Evolutionary conservation across 805 yeast species (phyloP).

Genomic region (Saccharomycopsis sp.): DNA sequence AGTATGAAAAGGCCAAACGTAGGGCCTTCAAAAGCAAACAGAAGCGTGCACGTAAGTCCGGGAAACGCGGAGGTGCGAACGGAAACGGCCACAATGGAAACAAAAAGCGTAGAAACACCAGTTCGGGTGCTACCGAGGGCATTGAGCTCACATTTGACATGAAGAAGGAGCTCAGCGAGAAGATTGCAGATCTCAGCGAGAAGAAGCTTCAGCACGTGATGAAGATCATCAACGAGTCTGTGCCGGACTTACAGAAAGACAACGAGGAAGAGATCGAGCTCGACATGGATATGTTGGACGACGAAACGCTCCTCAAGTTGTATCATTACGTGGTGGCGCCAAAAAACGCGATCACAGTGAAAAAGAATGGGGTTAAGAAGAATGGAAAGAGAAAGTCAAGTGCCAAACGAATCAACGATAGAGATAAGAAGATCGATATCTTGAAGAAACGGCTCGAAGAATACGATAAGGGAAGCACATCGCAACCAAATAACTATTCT

Average conservation of each 20-base stretch:
- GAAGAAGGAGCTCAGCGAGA: slow-evolving; percentile 90
- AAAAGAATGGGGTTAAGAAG: slow-evolving; percentile 29
- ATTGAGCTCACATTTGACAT: slow-evolving; percentile 68
- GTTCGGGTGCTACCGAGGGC: slow-evolving; percentile 21
- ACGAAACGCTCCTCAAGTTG: slow-evolving; percentile 70
- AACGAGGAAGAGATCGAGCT: slow-evolving; percentile 91
- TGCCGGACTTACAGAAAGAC: slow-evolving; percentile 44
- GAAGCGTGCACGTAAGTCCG: slow-evolving; percentile 34
- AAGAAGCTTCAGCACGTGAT: slow-evolving; percentile 78
- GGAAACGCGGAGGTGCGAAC: slow-evolving; percentile 25
- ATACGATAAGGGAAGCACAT: slow-evolving; percentile 42
- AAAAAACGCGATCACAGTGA: slow-evolving; percentile 5
- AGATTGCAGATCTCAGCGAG: slow-evolving; percentile 70
- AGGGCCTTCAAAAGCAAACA: slow-evolving; percentile 36
- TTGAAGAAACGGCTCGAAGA: slow-evolving; percentile 72
- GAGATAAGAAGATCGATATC: slow-evolving; percentile 55
- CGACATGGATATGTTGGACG: slow-evolving; percentile 90
- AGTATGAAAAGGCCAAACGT: slow-evolving; percentile 43
- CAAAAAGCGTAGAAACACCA: slow-evolving; percentile 17
- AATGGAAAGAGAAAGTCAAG: slow-evolving; percentile 17
- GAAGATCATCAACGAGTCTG: slow-evolving; percentile 73
- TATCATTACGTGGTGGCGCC: slow-evolving; percentile 68
- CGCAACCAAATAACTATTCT: slow-evolving; percentile 38
- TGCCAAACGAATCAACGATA: slow-evolving; percentile 17
- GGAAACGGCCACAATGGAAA: slow-evolving; percentile 17